Percentiles rank a stretch among this genome's conserved stretches.
These are phyloP conservation scores for Kwoniella sp. DNA, from an alignment of 768 basidiomycete species.

Conservation along the genomic window DNA sequence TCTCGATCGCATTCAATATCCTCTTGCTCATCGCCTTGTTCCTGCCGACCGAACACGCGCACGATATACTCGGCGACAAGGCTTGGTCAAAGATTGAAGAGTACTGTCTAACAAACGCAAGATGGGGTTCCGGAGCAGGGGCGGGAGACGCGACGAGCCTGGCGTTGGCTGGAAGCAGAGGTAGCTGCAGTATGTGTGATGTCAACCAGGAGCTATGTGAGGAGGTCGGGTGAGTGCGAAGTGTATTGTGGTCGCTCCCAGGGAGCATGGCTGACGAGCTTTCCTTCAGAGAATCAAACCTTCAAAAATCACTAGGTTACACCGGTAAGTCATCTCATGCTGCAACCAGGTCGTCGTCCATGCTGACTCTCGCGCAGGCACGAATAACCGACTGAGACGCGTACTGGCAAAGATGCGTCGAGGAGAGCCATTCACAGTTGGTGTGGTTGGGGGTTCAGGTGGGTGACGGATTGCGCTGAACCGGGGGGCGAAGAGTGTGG, in stretches of 20 bases:
- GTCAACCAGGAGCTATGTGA: slow-evolving; percentile 31
- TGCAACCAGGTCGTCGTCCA: not conserved
- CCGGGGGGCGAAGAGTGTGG: no score
- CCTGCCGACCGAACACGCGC: slow-evolving; percentile 15
- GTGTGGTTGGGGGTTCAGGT: slow-evolving; percentile 49
- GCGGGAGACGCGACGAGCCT: not conserved
- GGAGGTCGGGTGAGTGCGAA: slow-evolving; percentile 31
- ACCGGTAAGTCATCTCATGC: slow-evolving; percentile 13
- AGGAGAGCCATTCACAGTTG: slow-evolving; percentile 44
- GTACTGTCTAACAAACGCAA: slow-evolving; percentile 5
- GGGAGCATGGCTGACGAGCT: no score
- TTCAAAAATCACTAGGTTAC: slow-evolving; percentile 20
- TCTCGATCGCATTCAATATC: slow-evolving; percentile 22
- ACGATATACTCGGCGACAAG: slow-evolving; percentile 13
- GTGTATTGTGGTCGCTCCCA: not conserved
- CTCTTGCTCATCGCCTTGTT: slow-evolving; percentile 20
- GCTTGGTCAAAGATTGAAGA: slow-evolving; percentile 19
- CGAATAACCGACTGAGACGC: slow-evolving; percentile 35
- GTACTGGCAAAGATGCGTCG: slow-evolving; percentile 29
- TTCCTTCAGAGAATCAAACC: slow-evolving; percentile 4
- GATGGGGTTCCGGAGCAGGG: not conserved
- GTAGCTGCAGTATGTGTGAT: slow-evolving; percentile 26
- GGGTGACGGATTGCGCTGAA: no score
- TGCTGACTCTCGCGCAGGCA: slow-evolving; percentile 23
- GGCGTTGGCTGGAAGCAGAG: not conserved